Percentiles rank a stretch among this genome's conserved stretches.
Conservation (phyloP, 805 yeast species). For the Blastobotrys muscicola region DNA sequence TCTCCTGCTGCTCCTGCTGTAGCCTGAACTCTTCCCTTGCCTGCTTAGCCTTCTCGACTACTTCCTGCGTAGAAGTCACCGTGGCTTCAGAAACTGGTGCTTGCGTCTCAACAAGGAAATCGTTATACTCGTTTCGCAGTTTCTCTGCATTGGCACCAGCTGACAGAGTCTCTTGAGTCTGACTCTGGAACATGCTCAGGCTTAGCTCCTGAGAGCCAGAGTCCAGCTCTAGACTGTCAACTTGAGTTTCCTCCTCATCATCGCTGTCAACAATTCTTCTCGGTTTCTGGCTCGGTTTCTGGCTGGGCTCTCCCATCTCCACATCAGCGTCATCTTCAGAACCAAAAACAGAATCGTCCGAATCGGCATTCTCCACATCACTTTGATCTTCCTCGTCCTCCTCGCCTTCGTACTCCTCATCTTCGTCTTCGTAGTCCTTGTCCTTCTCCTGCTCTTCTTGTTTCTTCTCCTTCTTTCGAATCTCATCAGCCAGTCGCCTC, state of each 20-base stretch:
- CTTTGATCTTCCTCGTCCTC: constrained; percentile 4
- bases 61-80: too few species aligned
- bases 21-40: too few species aligned
- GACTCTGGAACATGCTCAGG: neutral
- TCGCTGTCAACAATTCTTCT: neutral
- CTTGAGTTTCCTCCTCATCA: neutral
- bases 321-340: constrained; percentile 2
- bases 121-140: neutral
- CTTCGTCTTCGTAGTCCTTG: constrained; percentile 4
- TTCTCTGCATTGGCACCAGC: neutral
- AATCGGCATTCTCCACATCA: neutral
- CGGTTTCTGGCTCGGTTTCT: constrained; percentile 2
- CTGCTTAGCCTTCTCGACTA: too few species aligned
- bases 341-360: neutral
- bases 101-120: neutral
- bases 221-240: neutral
- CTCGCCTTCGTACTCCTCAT: constrained; percentile 2
- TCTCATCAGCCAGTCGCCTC: constrained; percentile 14
- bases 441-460: constrained; percentile 8
- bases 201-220: neutral
- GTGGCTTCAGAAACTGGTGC: too few species aligned
- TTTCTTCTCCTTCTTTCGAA: constrained; percentile 10
- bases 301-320: neutral
- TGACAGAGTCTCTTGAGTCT: neutral
- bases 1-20: too few species aligned